phyloP scores from a whole-genome alignment of 2,329 filamentous ascomycete species.

The Seiridium cupressi region DNA sequence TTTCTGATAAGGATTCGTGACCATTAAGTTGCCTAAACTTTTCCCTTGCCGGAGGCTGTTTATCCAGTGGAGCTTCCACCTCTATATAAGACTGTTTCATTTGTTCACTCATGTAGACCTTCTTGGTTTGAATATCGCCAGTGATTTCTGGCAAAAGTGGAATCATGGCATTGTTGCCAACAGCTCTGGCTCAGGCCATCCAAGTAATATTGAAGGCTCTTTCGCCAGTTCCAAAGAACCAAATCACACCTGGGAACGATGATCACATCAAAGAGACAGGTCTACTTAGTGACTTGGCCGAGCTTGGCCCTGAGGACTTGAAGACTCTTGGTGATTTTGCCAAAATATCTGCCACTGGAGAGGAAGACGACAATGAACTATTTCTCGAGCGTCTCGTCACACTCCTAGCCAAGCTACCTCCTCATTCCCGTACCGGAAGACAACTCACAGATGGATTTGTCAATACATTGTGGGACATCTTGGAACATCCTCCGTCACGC shows the following conservation, averaged over 20 bases:
- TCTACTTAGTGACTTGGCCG: conserved; percentile 12
- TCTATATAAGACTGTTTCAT: too few relatives aligned
- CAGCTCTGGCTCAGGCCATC: conserved; percentile 10
- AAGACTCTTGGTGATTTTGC: conserved; percentile 15
- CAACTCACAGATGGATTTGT: conserved; percentile 16
- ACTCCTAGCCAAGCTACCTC: conserved; percentile 15
- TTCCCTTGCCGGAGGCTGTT: too few relatives aligned
- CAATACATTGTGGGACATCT: conserved; percentile 15
- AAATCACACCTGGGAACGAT: conserved; percentile 16
- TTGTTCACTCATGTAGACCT: too few relatives aligned
- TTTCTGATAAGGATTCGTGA: too few relatives aligned
- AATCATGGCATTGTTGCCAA: background rate
- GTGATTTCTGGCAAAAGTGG: too few relatives aligned
- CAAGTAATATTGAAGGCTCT: conserved; percentile 15
- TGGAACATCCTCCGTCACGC: conserved; percentile 16
- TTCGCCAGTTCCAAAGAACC: conserved; percentile 16
- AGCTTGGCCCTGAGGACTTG: conserved; percentile 14
- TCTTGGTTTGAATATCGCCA: too few relatives aligned
- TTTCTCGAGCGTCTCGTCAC: conserved; percentile 18
- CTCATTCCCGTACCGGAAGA: conserved; percentile 14
- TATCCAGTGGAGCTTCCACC: too few relatives aligned
- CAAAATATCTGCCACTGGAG: conserved; percentile 10
- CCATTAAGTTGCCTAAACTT: too few relatives aligned
- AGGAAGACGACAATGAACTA: conserved; percentile 15
- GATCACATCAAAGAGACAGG: conserved; percentile 15